Conservation (phyloP, 345 rosid genomes). For the Clausena lansium region DNA sequence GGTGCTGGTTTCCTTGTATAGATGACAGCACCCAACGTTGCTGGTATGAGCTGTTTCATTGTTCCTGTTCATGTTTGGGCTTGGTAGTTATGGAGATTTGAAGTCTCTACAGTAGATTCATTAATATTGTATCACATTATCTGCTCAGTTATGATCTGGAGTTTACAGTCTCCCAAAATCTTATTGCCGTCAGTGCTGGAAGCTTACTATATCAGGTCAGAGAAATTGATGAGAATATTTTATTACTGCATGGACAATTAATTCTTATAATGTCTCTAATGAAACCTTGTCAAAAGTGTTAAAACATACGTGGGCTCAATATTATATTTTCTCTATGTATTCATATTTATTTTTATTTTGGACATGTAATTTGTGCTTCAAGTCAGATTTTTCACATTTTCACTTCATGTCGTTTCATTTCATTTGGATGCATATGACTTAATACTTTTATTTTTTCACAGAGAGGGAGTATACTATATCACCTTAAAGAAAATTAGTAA, state of each 20-base stretch:
- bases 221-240: slow-evolving; percentile 16
- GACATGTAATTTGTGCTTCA: neutral
- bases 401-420: neutral
- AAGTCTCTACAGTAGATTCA: neutral
- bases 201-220: slow-evolving; percentile 84
- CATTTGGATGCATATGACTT: neutral
- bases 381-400: neutral
- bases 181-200: slow-evolving; percentile 90
- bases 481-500: neutral
- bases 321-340: neutral
- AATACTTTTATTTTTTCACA: neutral
- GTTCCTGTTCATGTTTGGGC: neutral
- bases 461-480: neutral
- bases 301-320: neutral
- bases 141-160: slow-evolving; percentile 84
- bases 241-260: neutral
- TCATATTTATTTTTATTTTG: neutral
- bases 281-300: neutral
- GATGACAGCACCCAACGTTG: slow-evolving; percentile 82
- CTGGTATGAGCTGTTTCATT: slow-evolving; percentile 49
- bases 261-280: neutral
- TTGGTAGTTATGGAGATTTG: neutral
- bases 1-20: slow-evolving; percentile 96
- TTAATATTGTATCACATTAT: slow-evolving; percentile 6
- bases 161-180: slow-evolving; percentile 86